These are phyloP conservation scores for Astrocystis sublimbata DNA, from an alignment of 495 filamentous ascomycete genomes.

Conservation along the genomic window DNA sequence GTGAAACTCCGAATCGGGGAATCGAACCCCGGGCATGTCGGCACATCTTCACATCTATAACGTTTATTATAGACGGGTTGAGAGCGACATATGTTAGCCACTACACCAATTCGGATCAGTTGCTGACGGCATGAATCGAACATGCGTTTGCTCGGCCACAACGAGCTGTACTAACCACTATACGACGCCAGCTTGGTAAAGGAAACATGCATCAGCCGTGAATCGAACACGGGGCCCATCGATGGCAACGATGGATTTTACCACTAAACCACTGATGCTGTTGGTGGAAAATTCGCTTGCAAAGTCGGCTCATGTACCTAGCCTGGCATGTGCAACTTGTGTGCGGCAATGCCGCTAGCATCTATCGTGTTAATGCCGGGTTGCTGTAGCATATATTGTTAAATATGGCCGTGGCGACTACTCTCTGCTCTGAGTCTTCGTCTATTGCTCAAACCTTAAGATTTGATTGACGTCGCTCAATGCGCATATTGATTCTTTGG, in stretches of 20 bases:
- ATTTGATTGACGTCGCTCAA: no score
- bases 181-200: background rate
- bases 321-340: no score
- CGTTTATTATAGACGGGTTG: background rate
- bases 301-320: no score
- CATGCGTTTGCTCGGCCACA: slow-evolving; percentile 8
- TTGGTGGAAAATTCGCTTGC: no score
- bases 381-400: no score
- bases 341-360: no score
- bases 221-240: slow-evolving; percentile 56
- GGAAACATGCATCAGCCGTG: slow-evolving; percentile 43
- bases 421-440: no score
- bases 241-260: slow-evolving; percentile 58
- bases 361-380: no score
- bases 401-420: no score
- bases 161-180: slow-evolving; percentile 9
- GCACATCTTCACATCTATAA: background rate
- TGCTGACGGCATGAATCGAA: slow-evolving; percentile 8
- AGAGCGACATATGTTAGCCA: slow-evolving; percentile 40
- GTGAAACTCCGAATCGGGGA: slow-evolving; percentile 37
- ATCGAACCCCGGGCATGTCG: slow-evolving; percentile 43
- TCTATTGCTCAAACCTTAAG: no score
- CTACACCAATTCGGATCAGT: slow-evolving; percentile 35
- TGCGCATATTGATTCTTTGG: no score
- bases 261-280: slow-evolving; percentile 52